Conservation (phyloP, 2,329 filamentous ascomycete genomes). For the Aschersonia sp. region DNA sequence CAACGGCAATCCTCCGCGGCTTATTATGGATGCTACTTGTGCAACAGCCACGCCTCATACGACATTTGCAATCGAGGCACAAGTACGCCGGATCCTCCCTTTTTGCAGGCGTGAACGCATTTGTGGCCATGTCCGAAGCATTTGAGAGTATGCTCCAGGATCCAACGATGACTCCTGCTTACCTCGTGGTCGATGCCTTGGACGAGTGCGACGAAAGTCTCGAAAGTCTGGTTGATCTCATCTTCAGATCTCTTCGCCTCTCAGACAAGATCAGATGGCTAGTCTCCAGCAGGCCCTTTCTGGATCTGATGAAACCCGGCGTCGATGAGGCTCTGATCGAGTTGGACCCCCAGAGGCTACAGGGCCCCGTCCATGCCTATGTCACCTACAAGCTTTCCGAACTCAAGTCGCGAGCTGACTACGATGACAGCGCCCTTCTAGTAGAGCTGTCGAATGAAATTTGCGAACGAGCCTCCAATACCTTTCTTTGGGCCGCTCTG, state of each 20-base stretch:
- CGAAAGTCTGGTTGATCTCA: constrained; percentile 19
- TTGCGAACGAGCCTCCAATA: constrained; percentile 5
- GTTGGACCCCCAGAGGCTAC: constrained; percentile 20
- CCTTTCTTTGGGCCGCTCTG: constrained; percentile 8
- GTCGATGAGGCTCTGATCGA: constrained; percentile 21
- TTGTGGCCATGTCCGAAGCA: constrained; percentile 16
- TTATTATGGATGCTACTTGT: constrained; percentile 22
- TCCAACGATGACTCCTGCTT: constrained; percentile 13
- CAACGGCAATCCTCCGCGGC: constrained; percentile 21
- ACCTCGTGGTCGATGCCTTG: constrained; percentile 31
- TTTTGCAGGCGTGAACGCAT: constrained; percentile 25
- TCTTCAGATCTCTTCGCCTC: constrained; percentile 13
- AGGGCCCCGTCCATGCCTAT: constrained; percentile 19
- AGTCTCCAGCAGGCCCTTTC: constrained; percentile 21
- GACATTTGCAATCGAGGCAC: constrained; percentile 21
- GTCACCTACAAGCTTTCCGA: constrained; percentile 19
- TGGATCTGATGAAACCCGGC: constrained; percentile 11
- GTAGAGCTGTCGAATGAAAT: constrained; percentile 4
- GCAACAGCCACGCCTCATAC: constrained; percentile 14
- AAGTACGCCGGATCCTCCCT: constrained; percentile 14
- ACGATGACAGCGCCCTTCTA: constrained; percentile 1
- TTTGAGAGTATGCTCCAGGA: constrained; percentile 26
- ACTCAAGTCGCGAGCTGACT: constrained; percentile 1
- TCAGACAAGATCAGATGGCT: constrained; percentile 21
- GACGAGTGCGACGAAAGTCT: constrained; percentile 26